These are phyloP conservation scores for Iberis pinnata DNA, from an alignment of 345 rosid genomes.

Conservation along the genomic window DNA sequence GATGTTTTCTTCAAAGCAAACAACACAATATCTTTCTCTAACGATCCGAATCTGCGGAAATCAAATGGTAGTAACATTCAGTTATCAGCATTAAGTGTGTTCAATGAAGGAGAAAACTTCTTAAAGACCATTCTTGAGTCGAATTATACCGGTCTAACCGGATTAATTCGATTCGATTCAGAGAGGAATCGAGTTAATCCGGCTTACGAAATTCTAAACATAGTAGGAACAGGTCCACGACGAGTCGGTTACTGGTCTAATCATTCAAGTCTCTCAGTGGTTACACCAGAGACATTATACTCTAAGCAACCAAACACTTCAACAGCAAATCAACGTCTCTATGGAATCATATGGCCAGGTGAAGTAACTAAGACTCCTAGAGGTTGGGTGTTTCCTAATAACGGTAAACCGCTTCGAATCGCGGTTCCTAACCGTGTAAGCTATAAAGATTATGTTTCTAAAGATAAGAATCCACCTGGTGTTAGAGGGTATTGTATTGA, in stretches of 20 bases:
- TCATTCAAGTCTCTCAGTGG: constrained; percentile 63
- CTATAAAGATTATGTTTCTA: constrained; percentile 47
- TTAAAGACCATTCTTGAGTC: constrained; percentile 48
- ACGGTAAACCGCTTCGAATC: constrained; percentile 64
- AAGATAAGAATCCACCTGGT: constrained; percentile 65
- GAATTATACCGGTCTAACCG: constrained; percentile 72
- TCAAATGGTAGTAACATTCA: constrained; percentile 43
- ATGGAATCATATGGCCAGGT: constrained; percentile 81
- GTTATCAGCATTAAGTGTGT: constrained; percentile 51
- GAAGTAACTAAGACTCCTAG: constrained; percentile 49
- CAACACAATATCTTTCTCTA: constrained; percentile 55
- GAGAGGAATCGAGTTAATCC: constrained; percentile 63
- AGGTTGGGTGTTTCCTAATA: constrained; percentile 96
- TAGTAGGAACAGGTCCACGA: constrained; percentile 63
- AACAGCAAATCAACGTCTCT: constrained; percentile 46
- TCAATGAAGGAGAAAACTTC: constrained; percentile 64
- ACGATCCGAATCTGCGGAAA: constrained; percentile 50
- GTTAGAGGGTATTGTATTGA: constrained; percentile 84
- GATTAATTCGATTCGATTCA: constrained; percentile 49
- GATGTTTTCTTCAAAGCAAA: constrained; percentile 52
- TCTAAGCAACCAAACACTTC: constrained; percentile 50
- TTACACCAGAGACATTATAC: constrained; percentile 58
- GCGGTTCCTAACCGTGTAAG: constrained; percentile 73
- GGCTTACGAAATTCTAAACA: constrained; percentile 72
- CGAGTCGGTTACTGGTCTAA: constrained; percentile 94